Conservation (phyloP, 148 eudicot species). For the Chenopodium suecicum region DNA sequence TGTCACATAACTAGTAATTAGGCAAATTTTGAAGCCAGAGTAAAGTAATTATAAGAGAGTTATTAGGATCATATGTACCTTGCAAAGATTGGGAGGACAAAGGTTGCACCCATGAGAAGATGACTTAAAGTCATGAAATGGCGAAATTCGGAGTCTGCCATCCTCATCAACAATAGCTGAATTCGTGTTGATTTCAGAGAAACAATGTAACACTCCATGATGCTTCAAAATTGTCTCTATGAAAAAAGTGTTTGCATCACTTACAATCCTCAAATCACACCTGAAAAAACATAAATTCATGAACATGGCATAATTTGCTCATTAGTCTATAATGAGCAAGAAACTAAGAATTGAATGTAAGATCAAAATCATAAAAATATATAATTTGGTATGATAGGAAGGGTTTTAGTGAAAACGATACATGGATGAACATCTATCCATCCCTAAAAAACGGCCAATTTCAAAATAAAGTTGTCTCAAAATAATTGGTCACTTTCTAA, state of each 20-base stretch:
- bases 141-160: conserved; percentile 57
- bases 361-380: no score
- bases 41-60: not conserved
- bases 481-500: no score
- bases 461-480: no score
- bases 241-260: conserved; percentile 69
- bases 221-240: conserved; percentile 67
- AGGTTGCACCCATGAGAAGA: conserved; percentile 54
- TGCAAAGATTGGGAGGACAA: conserved; percentile 87
- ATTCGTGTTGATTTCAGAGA: conserved; percentile 68
- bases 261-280: conserved; percentile 72
- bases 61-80: conserved; percentile 35
- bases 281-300: conserved; percentile 28
- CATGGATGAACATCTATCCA: no score
- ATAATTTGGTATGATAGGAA: no score
- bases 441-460: no score
- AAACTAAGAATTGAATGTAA: no score
- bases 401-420: no score
- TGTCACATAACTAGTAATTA: no score
- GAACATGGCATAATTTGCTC: not conserved
- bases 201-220: conserved; percentile 56
- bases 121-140: conserved; percentile 50
- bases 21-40: no score
- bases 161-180: conserved; percentile 42
- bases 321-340: no score